A percentile compares a stretch with the other conserved stretches of the same genome.
These are phyloP conservation scores for Leishmania martiniquensis DNA, from an alignment of 208 protist species.

Conservation along the genomic window DNA sequence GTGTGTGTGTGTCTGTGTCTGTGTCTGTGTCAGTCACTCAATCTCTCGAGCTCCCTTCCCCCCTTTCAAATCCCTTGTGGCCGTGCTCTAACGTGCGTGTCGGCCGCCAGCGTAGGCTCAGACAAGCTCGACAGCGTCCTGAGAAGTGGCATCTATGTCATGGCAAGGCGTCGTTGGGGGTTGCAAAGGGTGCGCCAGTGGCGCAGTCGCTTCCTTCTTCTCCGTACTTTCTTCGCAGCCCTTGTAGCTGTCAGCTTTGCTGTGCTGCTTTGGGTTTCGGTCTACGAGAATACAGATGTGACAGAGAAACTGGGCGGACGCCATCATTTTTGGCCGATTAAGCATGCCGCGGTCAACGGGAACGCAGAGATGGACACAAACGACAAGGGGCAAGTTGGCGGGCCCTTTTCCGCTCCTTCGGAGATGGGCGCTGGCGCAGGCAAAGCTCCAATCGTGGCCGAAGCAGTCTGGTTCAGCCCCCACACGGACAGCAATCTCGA, in stretches of 20 bases:
- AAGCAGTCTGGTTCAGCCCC: conserved; percentile 8
- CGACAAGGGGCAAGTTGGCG: background rate
- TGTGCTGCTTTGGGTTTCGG: background rate
- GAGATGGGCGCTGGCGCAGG: no score
- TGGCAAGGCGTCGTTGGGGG: background rate
- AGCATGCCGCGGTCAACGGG: background rate
- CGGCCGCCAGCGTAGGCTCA: background rate
- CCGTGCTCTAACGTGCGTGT: background rate
- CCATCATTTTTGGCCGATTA: background rate
- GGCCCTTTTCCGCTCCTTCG: background rate
- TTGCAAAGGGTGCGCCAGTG: background rate
- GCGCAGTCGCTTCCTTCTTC: conserved; percentile 3
- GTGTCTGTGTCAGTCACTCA: background rate
- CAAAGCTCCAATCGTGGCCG: background rate
- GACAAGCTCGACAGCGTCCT: background rate
- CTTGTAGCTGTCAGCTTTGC: conserved; percentile 2
- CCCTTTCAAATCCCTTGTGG: background rate
- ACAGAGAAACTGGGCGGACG: background rate
- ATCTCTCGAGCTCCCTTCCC: background rate
- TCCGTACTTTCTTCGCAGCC: background rate
- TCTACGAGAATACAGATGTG: background rate
- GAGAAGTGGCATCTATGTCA: background rate
- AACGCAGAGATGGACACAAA: background rate
- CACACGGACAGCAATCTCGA: background rate
- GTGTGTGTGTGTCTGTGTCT: background rate